Conservation (phyloP, 345 rosid species). For the Linum usitatissimum region DNA sequence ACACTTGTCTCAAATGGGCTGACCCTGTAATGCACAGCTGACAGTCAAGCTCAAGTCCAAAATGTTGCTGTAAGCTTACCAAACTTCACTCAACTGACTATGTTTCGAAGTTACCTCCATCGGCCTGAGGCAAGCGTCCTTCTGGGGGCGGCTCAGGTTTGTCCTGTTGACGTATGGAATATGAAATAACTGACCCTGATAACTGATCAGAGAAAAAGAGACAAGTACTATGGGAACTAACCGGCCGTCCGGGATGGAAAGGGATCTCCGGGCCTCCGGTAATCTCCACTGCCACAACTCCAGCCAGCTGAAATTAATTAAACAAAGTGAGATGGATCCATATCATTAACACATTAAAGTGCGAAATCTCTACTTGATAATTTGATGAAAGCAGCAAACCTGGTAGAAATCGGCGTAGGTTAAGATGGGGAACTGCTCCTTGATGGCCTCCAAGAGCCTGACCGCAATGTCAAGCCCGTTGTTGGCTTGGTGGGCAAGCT, state of each 20-base stretch:
- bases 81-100: background rate
- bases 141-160: conserved; percentile 20
- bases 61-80: background rate
- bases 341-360: too few relatives aligned
- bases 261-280: conserved; percentile 91
- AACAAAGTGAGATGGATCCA: too few relatives aligned
- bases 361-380: too few relatives aligned
- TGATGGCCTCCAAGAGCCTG: conserved; percentile 17
- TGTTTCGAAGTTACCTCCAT: conserved; percentile 10
- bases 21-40: conserved; percentile 4
- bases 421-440: conserved; percentile 16
- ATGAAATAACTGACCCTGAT: too few relatives aligned
- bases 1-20: conserved; percentile 19
- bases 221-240: too few relatives aligned
- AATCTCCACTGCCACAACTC: conserved; percentile 74
- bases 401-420: conserved; percentile 24
- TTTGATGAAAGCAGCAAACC: too few relatives aligned
- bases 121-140: conserved; percentile 23
- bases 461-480: conserved; percentile 24
- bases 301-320: conserved; percentile 65
- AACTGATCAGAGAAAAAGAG: too few relatives aligned
- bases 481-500: conserved; percentile 19
- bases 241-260: conserved; percentile 75
- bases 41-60: background rate
- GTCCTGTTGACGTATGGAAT: conserved; percentile 9